Evolutionary conservation across 148 eudicot genomes (phyloP), one percentile per base, ranked within the genome.

Genomic region (Chenopodium suecicum): DNA sequence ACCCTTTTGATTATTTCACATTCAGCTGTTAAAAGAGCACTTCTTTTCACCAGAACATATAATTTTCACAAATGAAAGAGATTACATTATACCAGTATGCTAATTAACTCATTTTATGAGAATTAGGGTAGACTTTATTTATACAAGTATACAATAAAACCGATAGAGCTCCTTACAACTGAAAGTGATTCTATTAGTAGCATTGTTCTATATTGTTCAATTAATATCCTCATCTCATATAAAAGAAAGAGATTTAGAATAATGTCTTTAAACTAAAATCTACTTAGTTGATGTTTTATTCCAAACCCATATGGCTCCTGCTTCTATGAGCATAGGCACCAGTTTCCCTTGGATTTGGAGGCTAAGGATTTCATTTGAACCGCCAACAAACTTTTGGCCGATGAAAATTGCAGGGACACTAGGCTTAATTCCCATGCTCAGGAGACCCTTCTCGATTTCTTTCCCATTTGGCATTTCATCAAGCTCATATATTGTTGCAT

Each of bases 341-440:
- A 94, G 85, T 77, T 91, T 78, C 20, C 92, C 92, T 80, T 89
- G 89, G 41, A 94, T 80, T 74, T 94, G 96, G 71, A 92, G 91
- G 85, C 92, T 90, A 85, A 94, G 85, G 46, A 94, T 86, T 81
- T 94, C 94, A 76, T 94, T 87, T 65, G 96, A 83, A 37, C 98
- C 98, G 17, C 98, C 98, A 20, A 94, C 84, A 81, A 88, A 81
- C 62, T 88, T 83, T 32, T 89, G 80, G 31, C 91, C 95, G 8
- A 94, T 91, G 85, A 85, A 94, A 75, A 92, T 91, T 47, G 91
- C 89, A 32, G 98, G 98, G 29, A 90, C 85, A 50, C 86, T 85
- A 3, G 92, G 87, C 78, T 81, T 75, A 67, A 82, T 83, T 20
- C 95, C 95, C 62, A 87, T 72, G 25, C 76, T 81, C 65, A 80